Evolutionary conservation across 108 stramenopile genomes (phyloP).

Genomic region (Skeletonema grethae): DNA sequence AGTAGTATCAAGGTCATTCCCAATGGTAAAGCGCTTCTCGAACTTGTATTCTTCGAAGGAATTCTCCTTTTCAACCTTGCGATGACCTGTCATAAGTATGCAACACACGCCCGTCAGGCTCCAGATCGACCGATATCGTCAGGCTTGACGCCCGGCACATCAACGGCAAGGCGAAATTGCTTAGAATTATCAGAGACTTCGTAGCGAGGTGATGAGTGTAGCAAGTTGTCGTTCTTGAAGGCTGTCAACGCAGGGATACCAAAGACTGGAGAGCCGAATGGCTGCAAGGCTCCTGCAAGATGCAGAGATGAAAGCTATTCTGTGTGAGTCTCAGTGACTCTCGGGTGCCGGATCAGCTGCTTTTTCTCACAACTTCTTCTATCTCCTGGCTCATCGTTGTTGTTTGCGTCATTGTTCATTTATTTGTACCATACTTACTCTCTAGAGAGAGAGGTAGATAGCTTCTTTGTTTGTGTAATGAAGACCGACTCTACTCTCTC

Average conservation of each 20-base stretch:
- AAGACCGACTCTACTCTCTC: no score
- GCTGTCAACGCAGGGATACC: conserved; percentile 31
- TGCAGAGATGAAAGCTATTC: no score
- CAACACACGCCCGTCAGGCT: conserved; percentile 49
- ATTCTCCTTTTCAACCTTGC: conserved; percentile 32
- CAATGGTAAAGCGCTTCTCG: conserved; percentile 52
- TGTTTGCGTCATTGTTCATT: no score
- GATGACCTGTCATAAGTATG: conserved; percentile 41
- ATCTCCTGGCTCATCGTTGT: no score
- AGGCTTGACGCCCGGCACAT: conserved; percentile 73
- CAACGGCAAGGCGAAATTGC: conserved; percentile 64
- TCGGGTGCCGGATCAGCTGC: no score
- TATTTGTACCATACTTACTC: no score
- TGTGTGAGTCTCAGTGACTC: no score
- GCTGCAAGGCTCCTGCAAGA: no score
- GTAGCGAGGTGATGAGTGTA: conserved; percentile 60
- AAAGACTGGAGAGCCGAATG: conserved; percentile 34
- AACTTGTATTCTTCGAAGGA: conserved; percentile 43
- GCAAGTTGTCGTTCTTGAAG: conserved; percentile 32
- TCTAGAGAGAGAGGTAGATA: no score
- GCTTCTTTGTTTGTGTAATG: no score
- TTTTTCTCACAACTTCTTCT: no score
- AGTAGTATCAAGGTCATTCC: conserved; percentile 43
- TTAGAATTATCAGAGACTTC: conserved; percentile 68
- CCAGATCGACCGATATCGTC: conserved; percentile 64